Evolutionary conservation across 495 filamentous ascomycete species (phyloP).

Genomic region (Pyronema domesticum): DNA sequence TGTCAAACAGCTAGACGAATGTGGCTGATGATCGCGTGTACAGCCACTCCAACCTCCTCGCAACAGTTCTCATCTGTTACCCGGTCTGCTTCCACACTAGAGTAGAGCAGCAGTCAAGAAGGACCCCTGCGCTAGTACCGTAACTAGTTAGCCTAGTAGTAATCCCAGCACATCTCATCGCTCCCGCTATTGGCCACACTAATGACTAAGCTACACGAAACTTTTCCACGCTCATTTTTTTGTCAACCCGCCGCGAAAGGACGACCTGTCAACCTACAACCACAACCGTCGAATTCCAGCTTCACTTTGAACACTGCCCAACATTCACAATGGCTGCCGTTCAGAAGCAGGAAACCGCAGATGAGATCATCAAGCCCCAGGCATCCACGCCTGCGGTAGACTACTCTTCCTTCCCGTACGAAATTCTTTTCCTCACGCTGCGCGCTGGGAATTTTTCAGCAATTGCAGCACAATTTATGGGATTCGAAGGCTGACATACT

Average conservation of each 20-base stretch:
- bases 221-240: constrained; percentile 2
- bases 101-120: too few relatives aligned
- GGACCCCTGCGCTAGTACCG: too few relatives aligned
- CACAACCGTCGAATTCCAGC: constrained; percentile 3
- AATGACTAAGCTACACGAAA: not conserved
- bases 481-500: constrained; percentile 2
- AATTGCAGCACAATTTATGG: not conserved
- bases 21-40: too few relatives aligned
- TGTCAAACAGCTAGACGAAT: too few relatives aligned
- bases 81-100: not conserved
- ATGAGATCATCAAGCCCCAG: constrained; percentile 79
- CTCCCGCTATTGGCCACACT: too few relatives aligned
- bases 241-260: not conserved
- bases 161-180: too few relatives aligned
- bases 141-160: too few relatives aligned
- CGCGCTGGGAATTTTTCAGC: not conserved
- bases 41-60: too few relatives aligned
- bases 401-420: constrained; percentile 58
- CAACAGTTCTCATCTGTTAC: not conserved
- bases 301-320: constrained; percentile 9
- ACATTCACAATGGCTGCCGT: constrained; percentile 34
- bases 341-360: constrained; percentile 45
- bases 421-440: not conserved
- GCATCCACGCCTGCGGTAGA: constrained; percentile 49
- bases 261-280: not conserved